Evolutionary conservation across 2,329 filamentous ascomycete species (phyloP).

Genomic region (Elsinoe perseae): DNA sequence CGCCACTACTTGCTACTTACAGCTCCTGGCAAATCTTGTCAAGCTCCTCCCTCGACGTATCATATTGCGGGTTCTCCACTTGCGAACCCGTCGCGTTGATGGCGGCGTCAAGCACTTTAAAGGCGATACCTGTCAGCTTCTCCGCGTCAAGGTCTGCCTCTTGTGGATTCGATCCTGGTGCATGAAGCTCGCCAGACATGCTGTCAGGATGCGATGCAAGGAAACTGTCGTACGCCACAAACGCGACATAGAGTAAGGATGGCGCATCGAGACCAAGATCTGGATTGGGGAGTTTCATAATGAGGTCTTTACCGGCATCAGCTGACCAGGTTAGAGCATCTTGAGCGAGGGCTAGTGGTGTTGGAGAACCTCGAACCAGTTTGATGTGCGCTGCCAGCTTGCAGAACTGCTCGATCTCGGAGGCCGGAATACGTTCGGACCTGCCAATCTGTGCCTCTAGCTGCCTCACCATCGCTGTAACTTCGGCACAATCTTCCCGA

Average conservation of each 20-base stretch:
- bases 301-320: slow-evolving; percentile 44
- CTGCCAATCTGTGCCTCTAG: slow-evolving; percentile 45
- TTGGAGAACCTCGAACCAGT: slow-evolving; percentile 57
- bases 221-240: slow-evolving; percentile 45
- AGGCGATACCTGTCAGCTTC: slow-evolving; percentile 38
- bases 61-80: slow-evolving; percentile 38
- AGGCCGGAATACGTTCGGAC: slow-evolving; percentile 20
- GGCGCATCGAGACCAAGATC: slow-evolving; percentile 33
- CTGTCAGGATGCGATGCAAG: slow-evolving; percentile 33
- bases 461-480: slow-evolving; percentile 56
- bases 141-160: slow-evolving; percentile 32
- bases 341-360: slow-evolving; percentile 44
- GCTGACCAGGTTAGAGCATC: slow-evolving; percentile 38
- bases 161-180: slow-evolving; percentile 31
- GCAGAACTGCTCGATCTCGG: slow-evolving; percentile 73
- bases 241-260: slow-evolving; percentile 43
- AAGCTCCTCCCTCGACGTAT: slow-evolving; percentile 30
- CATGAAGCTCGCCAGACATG: slow-evolving; percentile 28
- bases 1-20: slow-evolving; percentile 26
- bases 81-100: slow-evolving; percentile 35
- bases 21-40: slow-evolving; percentile 37
- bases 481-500: slow-evolving; percentile 66
- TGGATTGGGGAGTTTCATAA: slow-evolving; percentile 32
- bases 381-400: slow-evolving; percentile 92
- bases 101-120: slow-evolving; percentile 35